Conservation (phyloP, 352 stramenopile genomes). For the Globisporangium canariense region DNA sequence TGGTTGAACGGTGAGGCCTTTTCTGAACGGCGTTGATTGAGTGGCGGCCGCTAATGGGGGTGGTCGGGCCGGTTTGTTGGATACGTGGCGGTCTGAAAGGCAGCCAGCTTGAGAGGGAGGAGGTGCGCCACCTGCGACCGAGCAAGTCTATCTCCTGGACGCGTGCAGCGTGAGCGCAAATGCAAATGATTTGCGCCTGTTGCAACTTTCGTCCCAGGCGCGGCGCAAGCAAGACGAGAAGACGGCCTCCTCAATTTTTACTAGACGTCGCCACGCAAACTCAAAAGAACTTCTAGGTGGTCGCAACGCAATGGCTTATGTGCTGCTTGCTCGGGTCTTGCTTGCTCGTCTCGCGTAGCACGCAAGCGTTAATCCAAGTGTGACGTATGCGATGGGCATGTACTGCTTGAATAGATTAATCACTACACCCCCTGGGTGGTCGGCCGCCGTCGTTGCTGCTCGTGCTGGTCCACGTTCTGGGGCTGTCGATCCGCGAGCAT, state of each 20-base stretch:
- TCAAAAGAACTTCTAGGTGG: neutral
- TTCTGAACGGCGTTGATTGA: too few species aligned
- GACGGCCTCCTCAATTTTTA: slow-evolving; percentile 1
- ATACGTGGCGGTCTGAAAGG: too few species aligned
- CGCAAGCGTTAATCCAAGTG: neutral
- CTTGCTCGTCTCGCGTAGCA: neutral
- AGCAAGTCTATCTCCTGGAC: too few species aligned
- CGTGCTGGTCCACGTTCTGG: neutral
- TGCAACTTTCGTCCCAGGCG: too few species aligned
- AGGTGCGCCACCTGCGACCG: too few species aligned
- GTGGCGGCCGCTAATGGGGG: too few species aligned
- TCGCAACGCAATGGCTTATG: neutral
- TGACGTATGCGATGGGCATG: neutral
- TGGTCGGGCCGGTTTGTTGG: too few species aligned
- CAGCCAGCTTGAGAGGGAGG: too few species aligned
- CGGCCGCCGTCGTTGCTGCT: neutral
- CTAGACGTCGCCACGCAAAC: neutral
- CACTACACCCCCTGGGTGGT: slow-evolving; percentile 3
- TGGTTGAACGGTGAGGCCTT: too few species aligned
- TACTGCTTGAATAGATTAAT: neutral
- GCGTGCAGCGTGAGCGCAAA: too few species aligned
- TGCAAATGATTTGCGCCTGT: too few species aligned
- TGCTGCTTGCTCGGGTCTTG: neutral
- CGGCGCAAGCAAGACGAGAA: too few species aligned
- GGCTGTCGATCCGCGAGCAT: slow-evolving; percentile 32